Base-by-base conservation (phyloP, 2,329 filamentous ascomycete species). In the Fusarium annulatum region DNA sequence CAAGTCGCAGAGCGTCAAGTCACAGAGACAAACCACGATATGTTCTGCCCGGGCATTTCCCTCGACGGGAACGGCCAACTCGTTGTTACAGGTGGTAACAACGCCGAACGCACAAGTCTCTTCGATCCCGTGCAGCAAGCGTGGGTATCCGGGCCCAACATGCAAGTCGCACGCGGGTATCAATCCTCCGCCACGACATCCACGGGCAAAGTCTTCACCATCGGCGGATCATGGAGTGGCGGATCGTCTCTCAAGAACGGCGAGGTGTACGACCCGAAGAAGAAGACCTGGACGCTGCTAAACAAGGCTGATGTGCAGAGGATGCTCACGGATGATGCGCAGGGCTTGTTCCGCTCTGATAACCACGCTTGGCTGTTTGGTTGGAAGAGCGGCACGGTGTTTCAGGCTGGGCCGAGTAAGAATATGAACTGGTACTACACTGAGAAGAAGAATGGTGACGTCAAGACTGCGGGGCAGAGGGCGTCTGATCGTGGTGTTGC, bases 31-130 rank as follows among this genome's bases (percentile, higher is more conserved):
- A 74, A 82, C 12, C 86, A 88, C 72, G 86, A 88, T 74, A 89
- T 88, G 87, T 89, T 89, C 73, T 89, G 88, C 72, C 88, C 88
- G 0, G 88, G 88, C 1, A 86, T 89, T 41, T 86, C 84, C 2
- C 79, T 86, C 8, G 85, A 87, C 59, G 83, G 82, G 15, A 80
- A 84, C 9, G 88, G 88, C 1, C 81, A 83, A 12, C 83, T 89
- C 21, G 76, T 90, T 2, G 84, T 91, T 2, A 87, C 85, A 1
- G 89, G 89, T 5, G 89, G 89, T 2, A 84, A 85, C 45, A 84
- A 85, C 62, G 85, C 85, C 6, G 78, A 81, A 8, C 84, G 83
- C 38, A 88, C 86, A 5, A 88, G 85, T 64, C 81, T 88, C n/a
- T 88, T 85, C 72, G 77, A 85, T 58, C 69, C 64, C 0, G 49